These are phyloP conservation scores for Oenanthe javanica DNA, from an alignment of 140 eudicot species.

Conservation along the genomic window DNA sequence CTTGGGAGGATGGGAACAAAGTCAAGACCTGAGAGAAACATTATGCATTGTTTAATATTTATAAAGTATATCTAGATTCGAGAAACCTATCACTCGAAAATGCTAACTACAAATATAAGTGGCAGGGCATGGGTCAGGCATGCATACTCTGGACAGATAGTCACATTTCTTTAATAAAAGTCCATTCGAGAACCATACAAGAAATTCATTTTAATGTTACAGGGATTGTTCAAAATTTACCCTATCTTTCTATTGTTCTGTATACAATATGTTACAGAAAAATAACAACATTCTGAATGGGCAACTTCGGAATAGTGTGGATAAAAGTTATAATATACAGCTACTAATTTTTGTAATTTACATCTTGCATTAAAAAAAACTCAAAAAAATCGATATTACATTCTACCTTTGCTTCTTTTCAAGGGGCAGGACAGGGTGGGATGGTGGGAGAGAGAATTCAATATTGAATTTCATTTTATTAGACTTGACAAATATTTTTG, in stretches of 20 bases:
- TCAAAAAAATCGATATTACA: neutral
- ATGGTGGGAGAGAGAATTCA: neutral
- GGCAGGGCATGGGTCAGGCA: neutral
- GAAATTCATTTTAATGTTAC: neutral
- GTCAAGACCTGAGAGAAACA: conserved; percentile 54
- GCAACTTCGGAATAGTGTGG: neutral
- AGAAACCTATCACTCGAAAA: neutral
- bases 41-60: neutral
- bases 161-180: neutral
- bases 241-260: neutral
- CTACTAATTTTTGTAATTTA: neutral
- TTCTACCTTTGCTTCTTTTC: neutral
- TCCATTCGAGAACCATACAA: neutral
- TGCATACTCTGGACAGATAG: neutral
- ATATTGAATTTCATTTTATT: neutral
- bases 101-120: neutral
- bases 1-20: conserved; percentile 91
- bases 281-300: neutral
- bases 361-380: neutral
- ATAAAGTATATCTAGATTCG: neutral
- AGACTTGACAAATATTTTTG: neutral
- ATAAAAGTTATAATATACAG: neutral
- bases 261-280: neutral
- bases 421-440: neutral
- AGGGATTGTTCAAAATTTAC: neutral